Percentiles rank a stretch among this genome's conserved stretches.
phyloP scores from a whole-genome alignment of 352 stramenopile species.

The Phytophthora sansomeana region DNA sequence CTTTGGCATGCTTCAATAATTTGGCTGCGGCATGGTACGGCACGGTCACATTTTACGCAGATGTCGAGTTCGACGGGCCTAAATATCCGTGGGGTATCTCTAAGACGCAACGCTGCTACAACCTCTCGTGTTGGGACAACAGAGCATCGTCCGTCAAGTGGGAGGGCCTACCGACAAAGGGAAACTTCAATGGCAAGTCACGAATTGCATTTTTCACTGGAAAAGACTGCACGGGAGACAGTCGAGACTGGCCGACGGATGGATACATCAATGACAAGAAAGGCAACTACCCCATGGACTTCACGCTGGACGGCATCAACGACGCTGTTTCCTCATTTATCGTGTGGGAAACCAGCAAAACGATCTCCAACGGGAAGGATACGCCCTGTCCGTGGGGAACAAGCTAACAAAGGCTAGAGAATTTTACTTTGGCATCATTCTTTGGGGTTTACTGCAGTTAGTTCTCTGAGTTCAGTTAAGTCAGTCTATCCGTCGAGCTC shows the following conservation, averaged over 20 bases:
- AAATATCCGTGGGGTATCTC: constrained; percentile 31
- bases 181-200: constrained; percentile 25
- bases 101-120: constrained; percentile 34
- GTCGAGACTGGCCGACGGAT: constrained; percentile 30
- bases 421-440: no score
- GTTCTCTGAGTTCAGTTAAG: no score
- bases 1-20: constrained; percentile 6
- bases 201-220: constrained; percentile 40
- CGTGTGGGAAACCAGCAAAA: constrained; percentile 28
- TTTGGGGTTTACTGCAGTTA: no score
- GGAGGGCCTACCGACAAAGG: constrained; percentile 20
- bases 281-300: constrained; percentile 33
- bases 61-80: constrained; percentile 21
- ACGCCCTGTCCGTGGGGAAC: constrained; percentile 37
- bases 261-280: constrained; percentile 27
- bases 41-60: constrained; percentile 22
- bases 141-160: constrained; percentile 39
- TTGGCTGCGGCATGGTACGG: constrained; percentile 28
- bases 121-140: constrained; percentile 38
- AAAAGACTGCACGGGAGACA: constrained; percentile 31
- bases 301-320: constrained; percentile 37
- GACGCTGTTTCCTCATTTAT: constrained; percentile 41
- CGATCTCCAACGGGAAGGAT: constrained; percentile 15
- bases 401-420: no score
- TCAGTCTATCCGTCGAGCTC: no score